These are phyloP conservation scores for Immersiella caudata DNA, from an alignment of 495 filamentous ascomycete species.

Conservation along the genomic window DNA sequence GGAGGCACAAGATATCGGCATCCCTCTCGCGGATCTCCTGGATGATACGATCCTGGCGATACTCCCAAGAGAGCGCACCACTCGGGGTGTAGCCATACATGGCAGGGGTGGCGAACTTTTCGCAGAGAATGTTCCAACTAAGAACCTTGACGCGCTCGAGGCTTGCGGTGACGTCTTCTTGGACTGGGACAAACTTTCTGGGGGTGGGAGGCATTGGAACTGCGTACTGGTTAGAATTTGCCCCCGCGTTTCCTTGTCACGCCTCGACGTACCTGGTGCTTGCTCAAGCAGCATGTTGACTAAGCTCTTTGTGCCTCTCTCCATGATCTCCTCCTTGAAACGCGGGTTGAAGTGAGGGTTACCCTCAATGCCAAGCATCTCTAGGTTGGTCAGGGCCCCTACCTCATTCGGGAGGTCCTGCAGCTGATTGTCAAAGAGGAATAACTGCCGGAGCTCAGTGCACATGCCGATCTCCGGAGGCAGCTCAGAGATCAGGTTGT, in stretches of 20 bases:
- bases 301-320: conserved; percentile 81
- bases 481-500: conserved; percentile 80
- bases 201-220: conserved; percentile 68
- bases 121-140: conserved; percentile 93
- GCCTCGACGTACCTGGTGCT: conserved; percentile 68
- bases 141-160: conserved; percentile 70
- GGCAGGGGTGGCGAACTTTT: conserved; percentile 78
- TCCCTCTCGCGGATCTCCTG: conserved; percentile 76
- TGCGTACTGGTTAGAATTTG: conserved; percentile 32
- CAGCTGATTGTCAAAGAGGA: conserved; percentile 88
- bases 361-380: conserved; percentile 88
- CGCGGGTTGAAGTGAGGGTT: conserved; percentile 73
- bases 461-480: conserved; percentile 97
- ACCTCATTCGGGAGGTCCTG: conserved; percentile 80
- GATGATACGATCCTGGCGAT: conserved; percentile 78
- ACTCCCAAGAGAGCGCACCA: conserved; percentile 79
- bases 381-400: conserved; percentile 81
- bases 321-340: conserved; percentile 74
- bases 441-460: conserved; percentile 75
- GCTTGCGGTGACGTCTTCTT: conserved; percentile 50
- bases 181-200: conserved; percentile 49
- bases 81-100: conserved; percentile 89
- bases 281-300: conserved; percentile 80
- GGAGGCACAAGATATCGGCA: conserved; percentile 87
- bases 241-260: background rate